These are phyloP conservation scores for Cercis canadensis DNA, from an alignment of 306 rosid genomes.

Conservation along the genomic window DNA sequence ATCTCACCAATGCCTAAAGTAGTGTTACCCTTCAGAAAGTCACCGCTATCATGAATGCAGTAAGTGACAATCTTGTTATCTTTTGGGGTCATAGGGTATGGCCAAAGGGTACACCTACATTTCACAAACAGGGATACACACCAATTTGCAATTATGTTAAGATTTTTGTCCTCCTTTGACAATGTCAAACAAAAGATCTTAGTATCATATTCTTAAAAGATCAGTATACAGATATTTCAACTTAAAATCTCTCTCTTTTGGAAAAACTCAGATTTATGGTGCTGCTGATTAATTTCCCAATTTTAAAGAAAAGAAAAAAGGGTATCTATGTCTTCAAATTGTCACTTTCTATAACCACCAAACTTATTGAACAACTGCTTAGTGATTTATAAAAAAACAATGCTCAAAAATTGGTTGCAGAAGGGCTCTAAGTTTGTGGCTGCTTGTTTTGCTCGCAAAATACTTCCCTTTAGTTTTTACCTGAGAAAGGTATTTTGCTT, in stretches of 20 bases:
- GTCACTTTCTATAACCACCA: background rate
- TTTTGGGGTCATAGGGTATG: conserved; percentile 33
- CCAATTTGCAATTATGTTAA: conserved; percentile 3
- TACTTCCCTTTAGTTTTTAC: background rate
- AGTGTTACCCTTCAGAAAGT: conserved; percentile 26
- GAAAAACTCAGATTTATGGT: too few relatives aligned
- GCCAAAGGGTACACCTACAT: conserved; percentile 36
- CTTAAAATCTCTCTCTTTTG: too few relatives aligned
- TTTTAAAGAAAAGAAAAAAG: too few relatives aligned
- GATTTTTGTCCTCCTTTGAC: conserved; percentile 40
- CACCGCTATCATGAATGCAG: conserved; percentile 39
- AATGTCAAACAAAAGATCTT: conserved; percentile 28
- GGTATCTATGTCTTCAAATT: background rate
- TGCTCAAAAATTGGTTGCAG: background rate
- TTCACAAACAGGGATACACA: conserved; percentile 32
- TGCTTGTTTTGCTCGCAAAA: conserved; percentile 29
- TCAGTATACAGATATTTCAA: too few relatives aligned
- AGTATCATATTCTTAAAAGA: background rate
- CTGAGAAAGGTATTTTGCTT: conserved; percentile 23
- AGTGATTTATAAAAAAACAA: background rate
- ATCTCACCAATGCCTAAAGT: conserved; percentile 38
- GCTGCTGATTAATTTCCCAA: background rate
- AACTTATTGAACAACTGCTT: background rate
- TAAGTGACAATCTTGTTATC: conserved; percentile 47
- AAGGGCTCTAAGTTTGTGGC: conserved; percentile 21